A percentile compares a stretch with the other conserved stretches of the same genome.
These are phyloP conservation scores for Quercus tomentella DNA, from an alignment of 331 rosid genomes.

Conservation along the genomic window DNA sequence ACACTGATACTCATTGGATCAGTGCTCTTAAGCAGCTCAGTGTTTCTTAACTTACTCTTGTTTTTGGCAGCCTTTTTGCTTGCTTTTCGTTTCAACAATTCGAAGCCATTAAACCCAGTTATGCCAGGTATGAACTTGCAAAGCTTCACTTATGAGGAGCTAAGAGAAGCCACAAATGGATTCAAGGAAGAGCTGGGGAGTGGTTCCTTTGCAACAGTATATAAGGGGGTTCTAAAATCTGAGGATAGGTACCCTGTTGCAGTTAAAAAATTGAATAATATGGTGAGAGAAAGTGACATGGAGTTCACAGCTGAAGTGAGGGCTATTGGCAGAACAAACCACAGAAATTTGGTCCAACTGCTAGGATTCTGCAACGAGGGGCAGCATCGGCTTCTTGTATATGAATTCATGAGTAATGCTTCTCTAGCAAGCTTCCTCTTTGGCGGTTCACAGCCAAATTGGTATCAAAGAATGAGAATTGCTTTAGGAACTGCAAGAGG, in stretches of 20 bases:
- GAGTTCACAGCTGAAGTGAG: slow-evolving; percentile 21
- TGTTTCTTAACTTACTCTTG: not conserved
- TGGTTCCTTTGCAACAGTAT: slow-evolving; percentile 5
- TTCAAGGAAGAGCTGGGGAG: slow-evolving; percentile 2
- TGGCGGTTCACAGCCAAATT: not conserved
- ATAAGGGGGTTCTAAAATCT: slow-evolving; percentile 6
- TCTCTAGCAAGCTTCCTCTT: not conserved
- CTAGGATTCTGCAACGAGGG: slow-evolving; percentile 16
- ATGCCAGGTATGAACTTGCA: not conserved
- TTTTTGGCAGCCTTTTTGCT: not conserved
- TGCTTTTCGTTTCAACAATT: not conserved
- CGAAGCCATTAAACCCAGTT: not conserved
- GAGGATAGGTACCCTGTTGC: not conserved
- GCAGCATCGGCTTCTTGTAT: slow-evolving; percentile 11
- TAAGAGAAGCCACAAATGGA: not conserved
- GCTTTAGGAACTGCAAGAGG: slow-evolving; percentile 25
- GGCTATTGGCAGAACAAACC: slow-evolving; percentile 20
- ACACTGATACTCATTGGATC: slow-evolving; percentile 8
- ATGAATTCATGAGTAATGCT: slow-evolving; percentile 17
- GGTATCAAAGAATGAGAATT: not conserved
- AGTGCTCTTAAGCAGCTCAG: not conserved
- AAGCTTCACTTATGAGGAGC: not conserved
- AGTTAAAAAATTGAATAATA: slow-evolving; percentile 1
- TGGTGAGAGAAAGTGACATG: not conserved
- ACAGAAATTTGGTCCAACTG: slow-evolving; percentile 15